Evolutionary conservation across 139 green algal species (phyloP).

Genomic region (Chlamydomonas sphaeroides): DNA sequence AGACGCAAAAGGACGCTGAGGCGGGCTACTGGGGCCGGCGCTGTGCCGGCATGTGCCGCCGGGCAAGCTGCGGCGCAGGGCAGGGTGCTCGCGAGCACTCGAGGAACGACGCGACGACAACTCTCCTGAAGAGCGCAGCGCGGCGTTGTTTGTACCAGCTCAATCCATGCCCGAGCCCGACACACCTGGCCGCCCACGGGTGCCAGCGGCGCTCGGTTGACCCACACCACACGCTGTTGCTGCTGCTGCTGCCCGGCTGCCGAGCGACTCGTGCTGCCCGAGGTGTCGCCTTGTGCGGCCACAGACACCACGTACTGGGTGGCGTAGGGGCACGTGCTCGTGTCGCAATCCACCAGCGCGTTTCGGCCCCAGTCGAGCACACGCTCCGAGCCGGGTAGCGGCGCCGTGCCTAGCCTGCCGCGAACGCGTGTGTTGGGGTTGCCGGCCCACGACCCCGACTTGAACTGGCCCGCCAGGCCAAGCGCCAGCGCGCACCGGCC

Average conservation of each 20-base stretch:
- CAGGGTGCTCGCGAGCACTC: no score
- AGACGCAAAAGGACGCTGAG: no score
- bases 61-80: no score
- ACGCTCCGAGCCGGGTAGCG: not conserved
- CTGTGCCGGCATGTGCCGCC: no score
- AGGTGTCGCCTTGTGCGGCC: not conserved
- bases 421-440: not conserved
- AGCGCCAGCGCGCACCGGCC: not conserved
- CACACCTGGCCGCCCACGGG: not conserved
- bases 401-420: not conserved
- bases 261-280: not conserved
- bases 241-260: not conserved
- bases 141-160: no score
- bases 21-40: no score
- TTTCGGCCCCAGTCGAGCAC: not conserved
- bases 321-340: not conserved
- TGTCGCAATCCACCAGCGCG: not conserved
- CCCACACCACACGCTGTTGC: not conserved
- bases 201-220: not conserved
- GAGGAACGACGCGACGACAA: no score
- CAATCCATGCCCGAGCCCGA: no score
- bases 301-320: not conserved
- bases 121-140: no score
- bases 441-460: not conserved
- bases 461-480: not conserved